Evolutionary conservation across 495 filamentous ascomycete genomes (phyloP).

Genomic region (Tuber calosporum): DNA sequence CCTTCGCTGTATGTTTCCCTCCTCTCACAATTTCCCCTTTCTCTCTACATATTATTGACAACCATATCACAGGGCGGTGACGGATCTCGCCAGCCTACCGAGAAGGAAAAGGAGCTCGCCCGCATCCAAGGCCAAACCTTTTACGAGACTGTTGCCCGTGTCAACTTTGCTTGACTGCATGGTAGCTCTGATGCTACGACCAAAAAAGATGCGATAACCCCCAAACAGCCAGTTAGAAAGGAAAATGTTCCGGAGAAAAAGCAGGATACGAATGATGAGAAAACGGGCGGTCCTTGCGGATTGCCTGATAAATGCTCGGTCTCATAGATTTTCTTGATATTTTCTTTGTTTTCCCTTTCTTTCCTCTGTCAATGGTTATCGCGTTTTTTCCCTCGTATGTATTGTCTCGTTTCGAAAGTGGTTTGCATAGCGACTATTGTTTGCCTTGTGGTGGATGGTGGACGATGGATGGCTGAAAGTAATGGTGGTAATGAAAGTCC

Average conservation of each 20-base stretch:
- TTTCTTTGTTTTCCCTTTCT: background rate
- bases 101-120: constrained; percentile 69
- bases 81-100: constrained; percentile 72
- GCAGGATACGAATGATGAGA: constrained; percentile 37
- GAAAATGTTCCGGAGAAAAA: constrained; percentile 40
- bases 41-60: constrained; percentile 11
- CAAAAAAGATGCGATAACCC: constrained; percentile 31
- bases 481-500: constrained; percentile 4
- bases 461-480: background rate
- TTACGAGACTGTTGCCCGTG: constrained; percentile 69
- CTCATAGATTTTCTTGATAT: constrained; percentile 43
- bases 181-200: constrained; percentile 46
- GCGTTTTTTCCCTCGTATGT: background rate
- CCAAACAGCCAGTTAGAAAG: constrained; percentile 33
- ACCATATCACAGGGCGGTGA: constrained; percentile 49
- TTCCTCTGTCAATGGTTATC: background rate
- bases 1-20: constrained; percentile 60
- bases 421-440: background rate
- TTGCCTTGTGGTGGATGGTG: background rate
- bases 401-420: background rate
- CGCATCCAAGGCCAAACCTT: constrained; percentile 76
- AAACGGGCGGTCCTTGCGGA: constrained; percentile 59
- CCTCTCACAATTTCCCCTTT: background rate
- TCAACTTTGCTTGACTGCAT: constrained; percentile 76
- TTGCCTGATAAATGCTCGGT: constrained; percentile 62